These are phyloP conservation scores for Trypethelium eluteriae DNA, from an alignment of 495 filamentous ascomycete species.

Conservation along the genomic window DNA sequence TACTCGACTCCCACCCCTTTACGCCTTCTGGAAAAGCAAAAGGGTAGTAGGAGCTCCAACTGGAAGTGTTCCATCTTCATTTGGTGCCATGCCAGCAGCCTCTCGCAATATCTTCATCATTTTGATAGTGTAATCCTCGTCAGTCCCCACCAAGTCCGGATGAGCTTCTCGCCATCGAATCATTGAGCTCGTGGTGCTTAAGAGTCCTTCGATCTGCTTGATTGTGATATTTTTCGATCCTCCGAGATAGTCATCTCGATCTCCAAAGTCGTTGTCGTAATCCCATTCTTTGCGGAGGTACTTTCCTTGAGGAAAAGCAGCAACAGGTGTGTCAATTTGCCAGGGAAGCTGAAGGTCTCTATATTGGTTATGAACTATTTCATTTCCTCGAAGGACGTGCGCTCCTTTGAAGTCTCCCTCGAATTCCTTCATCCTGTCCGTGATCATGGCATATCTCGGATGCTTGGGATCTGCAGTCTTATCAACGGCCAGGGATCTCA, in stretches of 20 bases:
- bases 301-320: constrained; percentile 36
- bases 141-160: constrained; percentile 28
- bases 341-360: constrained; percentile 45
- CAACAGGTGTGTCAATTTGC: constrained; percentile 33
- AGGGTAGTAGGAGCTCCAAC: not conserved
- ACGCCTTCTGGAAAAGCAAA: constrained; percentile 1
- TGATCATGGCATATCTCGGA: constrained; percentile 22
- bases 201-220: constrained; percentile 32
- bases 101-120: not conserved
- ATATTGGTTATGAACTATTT: constrained; percentile 36
- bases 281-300: constrained; percentile 43
- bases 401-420: constrained; percentile 31
- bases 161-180: constrained; percentile 47
- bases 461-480: not conserved
- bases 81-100: constrained; percentile 2
- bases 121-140: constrained; percentile 15
- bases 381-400: constrained; percentile 38
- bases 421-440: constrained; percentile 31
- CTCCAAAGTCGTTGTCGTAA: constrained; percentile 26
- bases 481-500: not conserved
- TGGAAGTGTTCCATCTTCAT: not conserved
- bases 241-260: constrained; percentile 27
- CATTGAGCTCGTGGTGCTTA: constrained; percentile 40
- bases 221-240: constrained; percentile 24
- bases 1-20: not conserved